Conservation (phyloP, 2,329 filamentous ascomycete genomes). For the Colletotrichum karsti region DNA sequence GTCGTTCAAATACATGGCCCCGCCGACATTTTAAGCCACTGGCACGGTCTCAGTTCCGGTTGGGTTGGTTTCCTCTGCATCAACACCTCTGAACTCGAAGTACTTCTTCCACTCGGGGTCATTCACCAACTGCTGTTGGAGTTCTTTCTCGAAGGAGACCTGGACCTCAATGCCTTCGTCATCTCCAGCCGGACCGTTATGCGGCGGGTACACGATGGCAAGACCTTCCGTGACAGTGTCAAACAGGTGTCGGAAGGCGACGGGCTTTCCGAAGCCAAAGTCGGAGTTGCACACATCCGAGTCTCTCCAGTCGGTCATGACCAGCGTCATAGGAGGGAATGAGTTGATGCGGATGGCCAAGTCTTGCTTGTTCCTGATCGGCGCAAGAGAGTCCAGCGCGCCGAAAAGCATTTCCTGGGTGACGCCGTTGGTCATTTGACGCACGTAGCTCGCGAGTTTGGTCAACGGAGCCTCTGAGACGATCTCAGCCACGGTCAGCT, state of each 20-base stretch:
- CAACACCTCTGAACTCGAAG: constrained; percentile 47
- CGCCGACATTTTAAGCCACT: too few relatives aligned
- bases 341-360: constrained; percentile 44
- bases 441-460: constrained; percentile 45
- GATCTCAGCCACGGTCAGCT: constrained; percentile 41
- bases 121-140: constrained; percentile 39
- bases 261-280: constrained; percentile 47
- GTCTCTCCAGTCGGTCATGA: constrained; percentile 46
- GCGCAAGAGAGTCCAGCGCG: constrained; percentile 40
- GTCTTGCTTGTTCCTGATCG: constrained; percentile 44
- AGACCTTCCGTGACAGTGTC: constrained; percentile 39
- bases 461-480: constrained; percentile 45
- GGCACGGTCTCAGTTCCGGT: too few relatives aligned
- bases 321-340: constrained; percentile 43
- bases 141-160: constrained; percentile 43
- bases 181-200: constrained; percentile 31
- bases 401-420: constrained; percentile 40
- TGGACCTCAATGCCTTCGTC: constrained; percentile 47
- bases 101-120: constrained; percentile 45
- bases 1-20: too few relatives aligned
- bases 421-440: constrained; percentile 43
- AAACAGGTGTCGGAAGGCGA: constrained; percentile 41
- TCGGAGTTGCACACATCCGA: constrained; percentile 36
- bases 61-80: constrained; percentile 26
- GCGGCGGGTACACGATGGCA: constrained; percentile 41